phyloP scores from a whole-genome alignment of 805 yeast species.

The Saturnispora halmiae region DNA sequence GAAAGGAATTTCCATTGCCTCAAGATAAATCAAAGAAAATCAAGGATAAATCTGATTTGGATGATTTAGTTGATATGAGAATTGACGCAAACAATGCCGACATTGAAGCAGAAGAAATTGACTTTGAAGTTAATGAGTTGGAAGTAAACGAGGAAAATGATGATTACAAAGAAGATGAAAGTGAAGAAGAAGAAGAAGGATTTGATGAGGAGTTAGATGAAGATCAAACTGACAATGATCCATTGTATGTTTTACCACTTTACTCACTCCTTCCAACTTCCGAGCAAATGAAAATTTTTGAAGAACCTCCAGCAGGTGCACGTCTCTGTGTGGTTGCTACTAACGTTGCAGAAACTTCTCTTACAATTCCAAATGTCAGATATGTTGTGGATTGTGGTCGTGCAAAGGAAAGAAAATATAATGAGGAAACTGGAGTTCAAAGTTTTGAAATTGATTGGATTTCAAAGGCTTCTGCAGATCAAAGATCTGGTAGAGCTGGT shows the following conservation, averaged over 20 bases:
- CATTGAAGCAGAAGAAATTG: constrained; percentile 83
- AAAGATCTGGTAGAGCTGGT: constrained; percentile 77
- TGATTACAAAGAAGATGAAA: constrained; percentile 34
- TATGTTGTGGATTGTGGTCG: constrained; percentile 96
- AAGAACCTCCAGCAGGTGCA: constrained; percentile 74
- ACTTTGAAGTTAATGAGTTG: constrained; percentile 38
- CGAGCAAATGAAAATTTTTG: constrained; percentile 90
- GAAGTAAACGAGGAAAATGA: constrained; percentile 34
- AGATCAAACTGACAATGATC: constrained; percentile 64
- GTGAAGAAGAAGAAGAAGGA: constrained; percentile 51
- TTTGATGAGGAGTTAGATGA: constrained; percentile 65
- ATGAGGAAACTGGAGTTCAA: constrained; percentile 83
- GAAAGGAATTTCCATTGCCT: constrained; percentile 55
- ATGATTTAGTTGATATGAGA: constrained; percentile 36
- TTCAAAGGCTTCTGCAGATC: constrained; percentile 91
- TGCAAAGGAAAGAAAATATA: constrained; percentile 76
- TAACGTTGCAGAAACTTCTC: constrained; percentile 94
- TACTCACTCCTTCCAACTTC: constrained; percentile 90
- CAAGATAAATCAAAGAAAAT: constrained; percentile 20
- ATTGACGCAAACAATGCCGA: constrained; percentile 53
- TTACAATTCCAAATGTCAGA: constrained; percentile 91
- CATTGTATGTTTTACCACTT: constrained; percentile 82
- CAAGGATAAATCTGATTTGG: constrained; percentile 19
- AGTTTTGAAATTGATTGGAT: constrained; percentile 88
- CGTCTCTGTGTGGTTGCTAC: constrained; percentile 92